Base-by-base conservation (phyloP, 768 basidiomycete genomes). In the Panaeolus papilionaceus region DNA sequence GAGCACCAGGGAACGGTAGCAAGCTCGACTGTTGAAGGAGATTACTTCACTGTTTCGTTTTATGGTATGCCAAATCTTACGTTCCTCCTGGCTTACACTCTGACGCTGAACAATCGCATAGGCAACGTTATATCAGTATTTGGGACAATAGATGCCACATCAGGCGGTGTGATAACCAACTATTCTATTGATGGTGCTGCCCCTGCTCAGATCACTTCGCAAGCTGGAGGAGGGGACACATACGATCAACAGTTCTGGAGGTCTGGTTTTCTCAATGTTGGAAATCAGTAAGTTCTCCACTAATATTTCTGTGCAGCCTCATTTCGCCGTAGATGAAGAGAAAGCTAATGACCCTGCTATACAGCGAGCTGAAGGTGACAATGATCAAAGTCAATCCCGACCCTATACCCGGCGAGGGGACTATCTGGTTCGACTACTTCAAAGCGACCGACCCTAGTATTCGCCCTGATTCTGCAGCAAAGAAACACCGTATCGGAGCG, bases 371-470 rank as follows among this genome's bases (percentile, higher is more conserved):
- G 38, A 71, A 70, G 6, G 78, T 81, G 18, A 80, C 77, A 3
- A 79, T 83, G 77, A 71, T 71, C 0, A 75, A 78, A 64, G 70
- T 80, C 0, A 81, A 81, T 61, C 44, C 28, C 33, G 63, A 69
- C 10, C 42, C 63, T 7, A 69, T 71, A 39, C 70, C 75, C 1
- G 71, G 71, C 4, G 82, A 83, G 70, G 82, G 81, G 0, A 82
- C 82, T 0, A 73, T 83, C 23, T 82, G 82, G 82, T 81, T 82
- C 66, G 82, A 83, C 61, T 82, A 79, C 67, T 83, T 83, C 65
- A 65, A 73, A 12, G 76, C 78, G 2, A 72, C 67, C 7, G 74
- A 77, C 64, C 73, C 76, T 5, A 74, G 73, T 37, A 72, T 73
- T 40, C 64, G 63, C 18, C 44, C 66, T 61, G 11, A 62, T 6